These are phyloP conservation scores for Dichomitus squalens DNA, from an alignment of 1,284 basidiomycete species.

Conservation along the genomic window DNA sequence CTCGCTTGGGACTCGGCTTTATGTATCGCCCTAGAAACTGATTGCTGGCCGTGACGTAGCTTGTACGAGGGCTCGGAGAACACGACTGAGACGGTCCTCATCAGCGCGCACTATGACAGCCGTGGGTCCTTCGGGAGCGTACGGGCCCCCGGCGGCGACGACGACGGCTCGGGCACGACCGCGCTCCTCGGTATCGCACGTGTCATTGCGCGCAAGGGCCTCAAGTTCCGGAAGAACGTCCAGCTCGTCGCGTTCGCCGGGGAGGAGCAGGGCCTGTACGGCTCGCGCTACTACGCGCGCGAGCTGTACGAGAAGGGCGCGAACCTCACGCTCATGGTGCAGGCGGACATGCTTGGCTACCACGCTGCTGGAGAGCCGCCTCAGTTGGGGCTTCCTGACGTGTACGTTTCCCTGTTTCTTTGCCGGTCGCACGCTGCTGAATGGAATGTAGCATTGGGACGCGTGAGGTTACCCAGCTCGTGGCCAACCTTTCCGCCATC, in stretches of 20 bases:
- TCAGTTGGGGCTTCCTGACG: conserved; percentile 77
- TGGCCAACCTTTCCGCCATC: conserved; percentile 70
- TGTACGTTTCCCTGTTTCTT: conserved; percentile 38
- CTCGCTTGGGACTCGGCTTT: not conserved
- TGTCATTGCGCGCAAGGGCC: conserved; percentile 59
- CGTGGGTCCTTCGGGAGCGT: conserved; percentile 82
- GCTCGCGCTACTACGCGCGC: conserved; percentile 68
- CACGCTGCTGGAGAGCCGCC: conserved; percentile 72
- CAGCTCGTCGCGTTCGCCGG: conserved; percentile 73
- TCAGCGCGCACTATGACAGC: conserved; percentile 86
- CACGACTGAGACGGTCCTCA: conserved; percentile 63
- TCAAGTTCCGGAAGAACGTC: conserved; percentile 69
- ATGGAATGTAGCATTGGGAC: conserved; percentile 66
- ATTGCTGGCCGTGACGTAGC: conserved; percentile 36
- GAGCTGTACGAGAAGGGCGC: conserved; percentile 57
- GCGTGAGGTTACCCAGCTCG: conserved; percentile 72
- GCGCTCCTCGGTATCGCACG: conserved; percentile 78
- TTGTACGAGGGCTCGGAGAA: conserved; percentile 53
- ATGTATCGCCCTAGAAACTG: too few species aligned
- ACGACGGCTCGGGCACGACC: conserved; percentile 80
- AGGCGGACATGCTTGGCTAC: conserved; percentile 89
- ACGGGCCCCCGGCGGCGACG: conserved; percentile 75
- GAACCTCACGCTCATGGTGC: conserved; percentile 80
- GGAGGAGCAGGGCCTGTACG: conserved; percentile 71
- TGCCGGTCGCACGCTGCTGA: not conserved